Conservation (phyloP, 495 filamentous ascomycete species). For the Penicillium antarcticum region DNA sequence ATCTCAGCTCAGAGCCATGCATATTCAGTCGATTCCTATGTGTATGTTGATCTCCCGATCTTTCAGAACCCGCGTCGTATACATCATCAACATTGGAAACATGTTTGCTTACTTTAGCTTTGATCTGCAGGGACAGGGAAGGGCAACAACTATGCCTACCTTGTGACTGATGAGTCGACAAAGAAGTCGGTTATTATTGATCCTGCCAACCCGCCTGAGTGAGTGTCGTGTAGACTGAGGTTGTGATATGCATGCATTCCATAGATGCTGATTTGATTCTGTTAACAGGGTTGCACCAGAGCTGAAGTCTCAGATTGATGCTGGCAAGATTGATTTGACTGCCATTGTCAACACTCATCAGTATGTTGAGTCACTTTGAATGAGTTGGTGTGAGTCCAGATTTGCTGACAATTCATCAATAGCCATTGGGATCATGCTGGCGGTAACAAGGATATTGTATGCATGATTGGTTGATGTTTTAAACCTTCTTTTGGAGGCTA, state of each 20-base stretch:
- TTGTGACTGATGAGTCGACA: constrained; percentile 86
- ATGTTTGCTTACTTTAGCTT: constrained; percentile 2
- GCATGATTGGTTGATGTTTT: constrained; percentile 2
- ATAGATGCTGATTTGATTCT: background rate
- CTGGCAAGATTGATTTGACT: constrained; percentile 73
- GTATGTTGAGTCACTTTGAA: constrained; percentile 48
- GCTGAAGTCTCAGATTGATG: constrained; percentile 66
- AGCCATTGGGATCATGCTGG: constrained; percentile 96
- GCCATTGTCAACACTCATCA: constrained; percentile 97
- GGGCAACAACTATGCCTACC: constrained; percentile 94
- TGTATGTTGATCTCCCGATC: constrained; percentile 58
- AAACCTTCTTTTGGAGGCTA: constrained; percentile 1
- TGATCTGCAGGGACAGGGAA: constrained; percentile 71
- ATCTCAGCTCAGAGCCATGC: constrained; percentile 59
- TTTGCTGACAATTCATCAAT: constrained; percentile 5
- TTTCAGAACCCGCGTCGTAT: background rate
- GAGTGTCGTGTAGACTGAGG: constrained; percentile 23
- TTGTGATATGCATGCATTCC: background rate
- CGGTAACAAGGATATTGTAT: constrained; percentile 78
- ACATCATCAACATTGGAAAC: background rate
- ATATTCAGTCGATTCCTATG: constrained; percentile 98
- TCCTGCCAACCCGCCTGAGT: constrained; percentile 91
- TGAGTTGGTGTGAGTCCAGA: background rate
- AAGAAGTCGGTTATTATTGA: constrained; percentile 95
- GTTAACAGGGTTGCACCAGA: constrained; percentile 71